Base-by-base conservation (phyloP, 2,329 filamentous ascomycete species). In the Penicillium paneum region DNA sequence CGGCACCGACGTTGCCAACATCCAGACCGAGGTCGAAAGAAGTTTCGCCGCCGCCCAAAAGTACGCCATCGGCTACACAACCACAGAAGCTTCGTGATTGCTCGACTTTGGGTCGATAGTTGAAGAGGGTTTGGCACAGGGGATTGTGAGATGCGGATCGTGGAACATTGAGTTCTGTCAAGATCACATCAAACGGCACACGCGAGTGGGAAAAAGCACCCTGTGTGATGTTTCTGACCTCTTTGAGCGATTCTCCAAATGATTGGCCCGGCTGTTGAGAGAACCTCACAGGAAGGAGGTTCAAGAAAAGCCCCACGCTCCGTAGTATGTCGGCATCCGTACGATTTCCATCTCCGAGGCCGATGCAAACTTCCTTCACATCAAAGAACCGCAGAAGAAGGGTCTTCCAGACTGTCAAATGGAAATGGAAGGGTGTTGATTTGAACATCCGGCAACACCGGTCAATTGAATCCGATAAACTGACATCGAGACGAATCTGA, bases 41-140 rank as follows among this genome's bases (percentile, higher is more conserved):
- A 3, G 64, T 67, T 7, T 56, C 55, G 12, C 66, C 67, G n/a
- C 31, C 50, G 1, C 56, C 42, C n/a, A 58, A 49, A 7, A 59
- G 39, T 8, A 56, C 49, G 3, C 57, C 60, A 8, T 63, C 40
- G 2, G 60, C 52, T 12, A 45, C 10, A 21, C 54, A 58, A 7
- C 60, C 59, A 26, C 62, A 62, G 28, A 64, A 61, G 19, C 32
- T 66, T 45, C 68, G 56, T 40, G 65, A 67, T 42, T 72, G 67
- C 3, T 67, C 57, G 3, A 60, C 53, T 0, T 65, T 67, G 29
- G 71, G 71, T 6, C 76, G 70, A 59, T 81, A 82, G 63, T 82
- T 74, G 36, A 81, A 59, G 19, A 77, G 73, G 0, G 67, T 72
- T 60, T 84, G 81, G 67, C 82, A 83, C 0, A 83, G 34, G 0